Percentiles rank a stretch among this genome's conserved stretches.
phyloP scores from a whole-genome alignment of 2,329 filamentous ascomycete genomes.

The Penicillium griseofulvum region DNA sequence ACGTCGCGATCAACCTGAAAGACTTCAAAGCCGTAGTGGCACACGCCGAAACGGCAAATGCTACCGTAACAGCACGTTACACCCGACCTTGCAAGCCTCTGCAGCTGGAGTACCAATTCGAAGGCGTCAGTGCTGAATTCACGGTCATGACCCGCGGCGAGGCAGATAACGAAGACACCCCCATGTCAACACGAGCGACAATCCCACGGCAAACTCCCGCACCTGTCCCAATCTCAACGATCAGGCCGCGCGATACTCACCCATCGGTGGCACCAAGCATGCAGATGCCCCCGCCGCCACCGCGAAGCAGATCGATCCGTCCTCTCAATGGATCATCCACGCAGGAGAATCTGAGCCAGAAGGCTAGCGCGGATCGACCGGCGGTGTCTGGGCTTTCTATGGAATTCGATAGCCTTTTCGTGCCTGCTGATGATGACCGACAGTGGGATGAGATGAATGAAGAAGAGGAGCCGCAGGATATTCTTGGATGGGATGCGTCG shows the following conservation, averaged over 20 bases:
- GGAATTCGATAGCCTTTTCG: constrained; percentile 59
- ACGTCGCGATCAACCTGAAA: constrained; percentile 63
- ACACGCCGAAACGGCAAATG: constrained; percentile 60
- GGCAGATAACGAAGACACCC: constrained; percentile 38
- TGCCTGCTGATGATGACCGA: constrained; percentile 59
- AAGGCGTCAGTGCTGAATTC: constrained; percentile 58
- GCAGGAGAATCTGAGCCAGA: constrained; percentile 22
- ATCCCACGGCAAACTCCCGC: constrained; percentile 39
- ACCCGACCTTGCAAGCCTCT: constrained; percentile 59
- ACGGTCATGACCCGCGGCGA: constrained; percentile 65
- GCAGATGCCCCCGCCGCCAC: constrained; percentile 32
- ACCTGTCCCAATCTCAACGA: constrained; percentile 22
- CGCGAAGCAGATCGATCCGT: constrained; percentile 30
- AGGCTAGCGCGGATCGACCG: constrained; percentile 25
- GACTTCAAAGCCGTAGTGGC: constrained; percentile 65
- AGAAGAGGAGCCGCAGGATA: constrained; percentile 56
- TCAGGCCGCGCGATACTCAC: constrained; percentile 6
- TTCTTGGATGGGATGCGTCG: constrained; percentile 61
- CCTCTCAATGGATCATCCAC: constrained; percentile 34
- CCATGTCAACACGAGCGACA: constrained; percentile 41
- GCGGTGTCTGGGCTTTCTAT: constrained; percentile 30
- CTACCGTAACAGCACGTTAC: constrained; percentile 56
- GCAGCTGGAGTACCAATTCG: constrained; percentile 58
- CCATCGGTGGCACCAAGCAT: constrained; percentile 12
- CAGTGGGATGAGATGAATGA: constrained; percentile 61